phyloP scores from a whole-genome alignment of 2,329 filamentous ascomycete genomes.

The Zasmidium cellare region DNA sequence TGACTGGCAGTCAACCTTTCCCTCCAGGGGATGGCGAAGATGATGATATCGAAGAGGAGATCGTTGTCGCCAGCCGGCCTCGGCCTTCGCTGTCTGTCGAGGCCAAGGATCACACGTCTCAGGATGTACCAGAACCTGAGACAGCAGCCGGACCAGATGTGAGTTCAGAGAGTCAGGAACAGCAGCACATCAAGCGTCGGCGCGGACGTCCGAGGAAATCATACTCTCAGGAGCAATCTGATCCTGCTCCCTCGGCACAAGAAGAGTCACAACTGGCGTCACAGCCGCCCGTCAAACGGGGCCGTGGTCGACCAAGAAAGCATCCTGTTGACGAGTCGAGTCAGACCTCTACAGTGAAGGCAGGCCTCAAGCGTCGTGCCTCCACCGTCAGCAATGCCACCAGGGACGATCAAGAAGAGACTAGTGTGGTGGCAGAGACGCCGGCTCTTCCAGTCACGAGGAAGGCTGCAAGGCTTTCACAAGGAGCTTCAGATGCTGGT shows the following conservation, averaged over 20 bases:
- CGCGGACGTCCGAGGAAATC: conserved; percentile 1
- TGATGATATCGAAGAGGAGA: conserved; percentile 41
- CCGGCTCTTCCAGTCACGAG: conserved; percentile 27
- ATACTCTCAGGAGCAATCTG: background rate
- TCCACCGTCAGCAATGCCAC: conserved; percentile 23
- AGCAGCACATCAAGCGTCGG: conserved; percentile 3
- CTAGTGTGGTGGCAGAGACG: conserved; percentile 18
- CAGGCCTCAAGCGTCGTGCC: conserved; percentile 30
- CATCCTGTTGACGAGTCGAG: background rate
- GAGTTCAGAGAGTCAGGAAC: background rate
- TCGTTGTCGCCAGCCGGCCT: conserved; percentile 37
- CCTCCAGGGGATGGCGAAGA: conserved; percentile 27
- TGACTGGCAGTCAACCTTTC: conserved; percentile 16
- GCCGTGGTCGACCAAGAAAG: conserved; percentile 30
- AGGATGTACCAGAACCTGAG: background rate
- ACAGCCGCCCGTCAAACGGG: conserved; percentile 22
- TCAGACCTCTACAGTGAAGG: conserved; percentile 6
- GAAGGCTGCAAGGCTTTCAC: conserved; percentile 13
- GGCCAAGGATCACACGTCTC: no score
- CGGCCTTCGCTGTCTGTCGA: background rate
- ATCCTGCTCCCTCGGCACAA: background rate
- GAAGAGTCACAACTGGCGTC: conserved; percentile 8
- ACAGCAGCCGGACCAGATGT: background rate
- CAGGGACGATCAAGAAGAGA: background rate
- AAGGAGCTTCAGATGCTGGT: background rate